Percentiles rank a stretch among this genome's conserved stretches.
Conservation (phyloP, 2,329 filamentous ascomycete genomes). For the Claviceps sp. region DNA sequence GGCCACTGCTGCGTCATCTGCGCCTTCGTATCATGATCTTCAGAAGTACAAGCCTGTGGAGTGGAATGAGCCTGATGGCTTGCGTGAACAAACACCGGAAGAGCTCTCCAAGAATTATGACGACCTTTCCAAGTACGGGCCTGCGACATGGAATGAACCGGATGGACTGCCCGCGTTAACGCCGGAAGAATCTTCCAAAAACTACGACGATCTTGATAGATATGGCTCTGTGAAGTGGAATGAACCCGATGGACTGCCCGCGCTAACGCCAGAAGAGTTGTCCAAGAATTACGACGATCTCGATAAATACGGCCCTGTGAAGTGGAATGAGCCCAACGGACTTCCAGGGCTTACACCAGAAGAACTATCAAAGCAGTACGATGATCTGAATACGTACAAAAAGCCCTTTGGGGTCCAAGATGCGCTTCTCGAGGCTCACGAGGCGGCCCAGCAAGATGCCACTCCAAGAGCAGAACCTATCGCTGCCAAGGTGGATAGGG, state of each 20-base stretch:
- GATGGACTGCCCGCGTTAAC: conserved; percentile 18
- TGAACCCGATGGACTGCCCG: conserved; percentile 15
- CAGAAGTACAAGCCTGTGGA: conserved; percentile 23
- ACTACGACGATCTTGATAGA: conserved; percentile 23
- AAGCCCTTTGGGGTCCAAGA: conserved; percentile 6
- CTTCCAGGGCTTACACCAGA: conserved; percentile 13
- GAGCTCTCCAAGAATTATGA: conserved; percentile 26
- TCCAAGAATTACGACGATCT: conserved; percentile 25
- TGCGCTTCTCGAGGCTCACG: conserved; percentile 7
- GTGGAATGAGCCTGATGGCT: conserved; percentile 28
- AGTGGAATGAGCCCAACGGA: conserved; percentile 18
- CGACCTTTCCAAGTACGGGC: conserved; percentile 23
- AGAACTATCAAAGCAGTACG: conserved; percentile 19
- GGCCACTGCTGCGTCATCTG: conserved; percentile 13
- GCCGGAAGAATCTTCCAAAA: conserved; percentile 25
- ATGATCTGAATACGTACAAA: conserved; percentile 22
- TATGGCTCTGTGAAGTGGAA: conserved; percentile 20
- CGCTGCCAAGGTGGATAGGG: conserved; percentile 2
- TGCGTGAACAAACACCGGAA: conserved; percentile 18
- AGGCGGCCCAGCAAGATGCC: conserved; percentile 6
- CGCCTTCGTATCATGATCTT: conserved; percentile 24
- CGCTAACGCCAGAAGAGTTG: conserved; percentile 15
- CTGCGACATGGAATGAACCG: conserved; percentile 24
- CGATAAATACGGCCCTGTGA: conserved; percentile 18
- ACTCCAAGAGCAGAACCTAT: conserved; percentile 7